Percentiles rank a stretch among this genome's conserved stretches.
Evolutionary conservation across 495 filamentous ascomycete genomes (phyloP).

Genomic region (Penicillium flavigenum): DNA sequence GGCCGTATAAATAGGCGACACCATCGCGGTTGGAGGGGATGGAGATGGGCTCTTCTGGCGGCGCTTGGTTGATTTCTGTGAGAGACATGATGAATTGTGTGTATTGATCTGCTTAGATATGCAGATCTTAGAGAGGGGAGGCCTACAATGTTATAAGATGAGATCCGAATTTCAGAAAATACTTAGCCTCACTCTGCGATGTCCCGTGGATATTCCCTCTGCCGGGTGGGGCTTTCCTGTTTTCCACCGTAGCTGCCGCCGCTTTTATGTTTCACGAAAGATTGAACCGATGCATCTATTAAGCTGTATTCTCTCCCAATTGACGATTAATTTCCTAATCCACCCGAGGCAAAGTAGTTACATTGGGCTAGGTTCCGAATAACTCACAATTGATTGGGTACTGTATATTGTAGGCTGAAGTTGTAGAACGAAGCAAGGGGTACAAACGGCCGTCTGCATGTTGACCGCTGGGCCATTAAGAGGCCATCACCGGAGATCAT

Average conservation of each 20-base stretch:
- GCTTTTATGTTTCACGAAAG: background rate
- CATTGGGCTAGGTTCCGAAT: no score
- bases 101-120: background rate
- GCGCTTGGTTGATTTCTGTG: conserved; percentile 18
- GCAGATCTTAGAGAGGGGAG: background rate
- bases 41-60: conserved; percentile 40
- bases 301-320: no score
- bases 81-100: conserved; percentile 24
- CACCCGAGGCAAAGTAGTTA: no score
- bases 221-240: conserved; percentile 24
- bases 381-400: no score
- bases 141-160: conserved; percentile 6
- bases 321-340: no score
- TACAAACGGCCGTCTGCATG: background rate
- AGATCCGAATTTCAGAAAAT: background rate
- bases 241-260: background rate
- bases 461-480: background rate
- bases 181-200: background rate
- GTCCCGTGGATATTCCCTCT: conserved; percentile 6
- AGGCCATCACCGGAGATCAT: background rate
- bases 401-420: no score
- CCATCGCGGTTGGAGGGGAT: conserved; percentile 38
- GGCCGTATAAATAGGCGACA: conserved; percentile 49
- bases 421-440: no score
- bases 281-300: background rate